These are phyloP conservation scores for Cicer judaicum DNA, from an alignment of 306 rosid genomes.

Conservation along the genomic window DNA sequence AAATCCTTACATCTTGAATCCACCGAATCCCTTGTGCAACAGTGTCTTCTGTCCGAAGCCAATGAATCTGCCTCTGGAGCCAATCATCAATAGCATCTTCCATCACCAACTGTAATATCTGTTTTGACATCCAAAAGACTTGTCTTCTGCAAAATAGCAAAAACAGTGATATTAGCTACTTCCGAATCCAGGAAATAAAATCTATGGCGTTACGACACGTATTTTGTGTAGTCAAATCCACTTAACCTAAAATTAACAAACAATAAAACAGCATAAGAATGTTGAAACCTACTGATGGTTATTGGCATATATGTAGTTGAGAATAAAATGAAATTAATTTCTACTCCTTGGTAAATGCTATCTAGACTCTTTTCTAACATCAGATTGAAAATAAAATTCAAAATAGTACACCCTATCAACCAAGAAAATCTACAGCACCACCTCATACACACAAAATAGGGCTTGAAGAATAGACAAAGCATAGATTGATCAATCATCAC, in stretches of 20 bases:
- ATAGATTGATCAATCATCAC: conserved; percentile 27
- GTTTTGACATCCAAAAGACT: conserved; percentile 98
- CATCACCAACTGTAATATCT: conserved; percentile 89
- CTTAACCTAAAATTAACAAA: conserved; percentile 34
- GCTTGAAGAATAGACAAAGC: conserved; percentile 19
- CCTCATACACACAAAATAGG: neutral
- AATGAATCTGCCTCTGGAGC: conserved; percentile 82
- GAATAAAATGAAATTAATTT: conserved; percentile 20
- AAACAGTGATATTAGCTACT: conserved; percentile 36
- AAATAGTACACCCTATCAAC: conserved; percentile 16
- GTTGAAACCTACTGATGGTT: conserved; percentile 28
- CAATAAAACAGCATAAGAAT: conserved; percentile 3
- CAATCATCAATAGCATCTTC: conserved; percentile 98
- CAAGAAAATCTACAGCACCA: neutral
- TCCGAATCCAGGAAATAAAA: conserved; percentile 21
- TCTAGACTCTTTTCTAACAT: neutral
- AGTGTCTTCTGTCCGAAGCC: conserved; percentile 81
- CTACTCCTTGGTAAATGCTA: neutral
- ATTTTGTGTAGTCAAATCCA: conserved; percentile 22
- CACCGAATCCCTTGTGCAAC: conserved; percentile 87
- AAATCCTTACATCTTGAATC: conserved; percentile 88
- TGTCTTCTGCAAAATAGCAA: conserved; percentile 75
- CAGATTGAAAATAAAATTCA: neutral
- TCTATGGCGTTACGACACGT: conserved; percentile 8
- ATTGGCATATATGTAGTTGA: conserved; percentile 25